Base-by-base conservation (phyloP, 2,329 filamentous ascomycete genomes). In the Curvularia sp. region DNA sequence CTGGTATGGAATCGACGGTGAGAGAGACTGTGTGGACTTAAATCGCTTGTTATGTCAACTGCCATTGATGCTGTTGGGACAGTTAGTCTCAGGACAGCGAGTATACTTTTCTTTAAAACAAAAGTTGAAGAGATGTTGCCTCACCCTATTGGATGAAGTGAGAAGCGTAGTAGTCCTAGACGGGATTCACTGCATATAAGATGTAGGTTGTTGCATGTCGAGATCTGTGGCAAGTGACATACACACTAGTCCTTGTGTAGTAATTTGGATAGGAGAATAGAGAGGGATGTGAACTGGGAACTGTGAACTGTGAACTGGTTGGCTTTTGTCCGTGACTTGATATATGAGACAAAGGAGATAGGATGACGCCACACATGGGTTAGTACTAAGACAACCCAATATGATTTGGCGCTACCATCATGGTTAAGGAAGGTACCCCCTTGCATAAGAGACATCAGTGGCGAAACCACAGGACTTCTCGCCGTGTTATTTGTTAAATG, bases 261-360 rank as follows among this genome's bases (percentile, higher is more conserved):
- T 5, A n/a, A 36, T n/a, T 36, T 36, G 34, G 34, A 21, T 18
- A 23, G 39, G 21, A 30, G 43, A 46, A 46, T 2, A 0, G 13
- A 43, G 13, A 1, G 27, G 18, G n/a, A 52, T 52, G 38, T 13
- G 2, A 32, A 27, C 18, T 15, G 25, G 2, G 27, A 5, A 27
- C 19, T 27, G 30, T 34, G 25, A 42, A 43, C 15, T 5, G 18
- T 34, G 25, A 42, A 43, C 15, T 5, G 18, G 19, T 47, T 47
- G 43, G 43, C 27, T 32, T 47, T 47, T 47, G 43, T 34, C 23
- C 3, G 18, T 30, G 6, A 46, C 30, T 43, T 46, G 50, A 7
- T 53, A 53, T 45, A 34, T 53, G 38, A 53, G 41, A 53, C 50
- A 57, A 60, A 60, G 54, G 56, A 59, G 36, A 42, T 55, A 46